Evolutionary conservation across 2,329 filamentous ascomycete genomes (phyloP), one percentile per base, ranked within the genome.

Genomic region (Acrocalymma vagum): DNA sequence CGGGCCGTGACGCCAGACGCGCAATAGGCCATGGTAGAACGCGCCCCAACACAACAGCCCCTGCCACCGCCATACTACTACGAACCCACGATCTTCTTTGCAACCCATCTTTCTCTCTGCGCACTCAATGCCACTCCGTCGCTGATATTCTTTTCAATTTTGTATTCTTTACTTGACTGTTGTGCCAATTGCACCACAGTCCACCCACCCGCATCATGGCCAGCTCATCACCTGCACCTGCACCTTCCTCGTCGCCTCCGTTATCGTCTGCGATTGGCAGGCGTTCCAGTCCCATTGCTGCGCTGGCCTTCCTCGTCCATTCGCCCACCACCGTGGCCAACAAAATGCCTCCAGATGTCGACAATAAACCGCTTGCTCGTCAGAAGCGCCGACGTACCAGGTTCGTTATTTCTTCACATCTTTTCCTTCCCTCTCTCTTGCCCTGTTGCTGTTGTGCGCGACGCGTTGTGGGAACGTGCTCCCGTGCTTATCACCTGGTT

Each of bases 381-480:
- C 82, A 85, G 61, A 84, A 82, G 62, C 75, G 82, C 29, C 75
- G 81, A 54, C 76, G 82, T 42, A 85, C 82, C 22, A 85, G 81
- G 82, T 84, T 74, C 41, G 69, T 64, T 43, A 18, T 37, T 38
- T 33, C 10, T 42, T 28, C 39, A 36, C 34, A n/a, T 34, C 46
- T 17, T 36, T 26, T 42, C 39, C 29, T 44, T 53, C 29, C 45
- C 37, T 44, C 42, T 28, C 45, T 45, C 47, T 21, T 31, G 33
- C 45, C 31, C 30, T 51, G 44, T 53, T 51, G 51, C 37, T 42
- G 44, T 48, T 51, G 43, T 45, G 51, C 46, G 42, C 48, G 55
- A 63, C 65, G 63, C 61, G 60, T 50, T 59, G 38, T 49, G 42
- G 55, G 56, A 52, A 51, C 58, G 60, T 60, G 58, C 50, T 50